Conservation (phyloP, 768 basidiomycete species). For the Xerocomellus amylosporus region DNA sequence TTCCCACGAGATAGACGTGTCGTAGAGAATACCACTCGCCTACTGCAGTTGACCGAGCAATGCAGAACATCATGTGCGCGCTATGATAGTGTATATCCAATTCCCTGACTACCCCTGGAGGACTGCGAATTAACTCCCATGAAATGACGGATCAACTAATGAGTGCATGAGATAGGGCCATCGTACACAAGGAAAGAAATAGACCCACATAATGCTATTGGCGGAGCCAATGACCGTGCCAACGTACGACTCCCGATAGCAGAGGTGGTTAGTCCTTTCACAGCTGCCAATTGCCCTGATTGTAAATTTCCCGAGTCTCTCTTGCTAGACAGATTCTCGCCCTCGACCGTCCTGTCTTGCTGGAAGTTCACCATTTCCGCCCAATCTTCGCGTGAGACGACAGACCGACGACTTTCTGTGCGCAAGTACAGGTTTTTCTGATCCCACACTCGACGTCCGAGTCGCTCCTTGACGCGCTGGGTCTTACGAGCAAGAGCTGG, state of each 20-base stretch:
- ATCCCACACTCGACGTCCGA: constrained; percentile 76
- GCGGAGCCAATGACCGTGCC: constrained; percentile 5
- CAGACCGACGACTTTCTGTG: constrained; percentile 27
- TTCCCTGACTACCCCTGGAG: not conserved
- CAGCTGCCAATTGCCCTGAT: not conserved
- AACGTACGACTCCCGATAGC: not conserved
- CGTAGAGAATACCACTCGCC: not conserved
- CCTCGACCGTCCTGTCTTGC: not conserved
- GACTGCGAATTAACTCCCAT: constrained; percentile 9
- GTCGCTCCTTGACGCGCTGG: constrained; percentile 66
- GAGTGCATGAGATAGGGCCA: not conserved
- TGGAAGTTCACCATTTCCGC: constrained; percentile 47
- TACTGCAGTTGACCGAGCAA: not conserved
- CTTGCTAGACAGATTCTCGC: not conserved
- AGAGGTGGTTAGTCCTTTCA: constrained; percentile 8
- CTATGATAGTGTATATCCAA: constrained; percentile 6
- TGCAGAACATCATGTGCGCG: not conserved
- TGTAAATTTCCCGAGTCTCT: not conserved
- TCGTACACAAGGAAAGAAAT: not conserved
- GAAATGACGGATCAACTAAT: constrained; percentile 26
- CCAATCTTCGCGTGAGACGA: constrained; percentile 49
- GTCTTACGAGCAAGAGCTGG: constrained; percentile 48
- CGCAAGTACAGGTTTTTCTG: constrained; percentile 55
- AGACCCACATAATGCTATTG: constrained; percentile 25
- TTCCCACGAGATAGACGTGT: not conserved